Evolutionary conservation across 2,329 filamentous ascomycete species (phyloP).

Genomic region (Didymella sp.): DNA sequence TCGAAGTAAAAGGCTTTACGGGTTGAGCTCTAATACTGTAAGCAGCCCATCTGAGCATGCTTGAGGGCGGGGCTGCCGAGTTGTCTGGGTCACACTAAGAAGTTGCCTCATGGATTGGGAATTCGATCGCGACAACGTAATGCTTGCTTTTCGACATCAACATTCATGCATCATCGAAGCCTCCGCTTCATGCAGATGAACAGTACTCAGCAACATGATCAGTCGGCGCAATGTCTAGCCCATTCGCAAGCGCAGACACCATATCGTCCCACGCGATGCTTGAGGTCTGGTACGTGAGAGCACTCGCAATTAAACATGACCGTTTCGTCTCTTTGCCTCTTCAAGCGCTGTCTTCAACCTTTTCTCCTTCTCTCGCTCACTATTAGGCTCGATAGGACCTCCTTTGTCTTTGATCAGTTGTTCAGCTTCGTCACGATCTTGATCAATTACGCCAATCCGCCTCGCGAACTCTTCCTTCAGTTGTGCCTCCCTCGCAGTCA

Average conservation of each 20-base stretch:
- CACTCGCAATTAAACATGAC: too few relatives aligned
- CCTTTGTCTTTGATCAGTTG: constrained; percentile 30
- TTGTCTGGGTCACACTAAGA: neutral
- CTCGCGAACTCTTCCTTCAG: constrained; percentile 46
- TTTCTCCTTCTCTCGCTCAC: constrained; percentile 54
- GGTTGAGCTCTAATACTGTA: neutral
- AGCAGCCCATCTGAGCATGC: neutral
- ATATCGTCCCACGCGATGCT: constrained; percentile 17
- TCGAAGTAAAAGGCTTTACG: neutral
- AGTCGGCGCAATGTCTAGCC: constrained; percentile 4
- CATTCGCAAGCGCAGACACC: constrained; percentile 3
- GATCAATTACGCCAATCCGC: constrained; percentile 50
- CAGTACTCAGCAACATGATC: constrained; percentile 10
- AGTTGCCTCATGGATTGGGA: neutral
- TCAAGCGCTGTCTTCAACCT: constrained; percentile 60
- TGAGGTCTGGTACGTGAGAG: constrained; percentile 25
- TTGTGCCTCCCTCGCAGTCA: constrained; percentile 43
- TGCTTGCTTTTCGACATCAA: neutral
- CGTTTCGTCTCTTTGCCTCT: constrained; percentile 63
- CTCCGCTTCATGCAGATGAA: neutral
- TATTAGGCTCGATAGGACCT: constrained; percentile 23
- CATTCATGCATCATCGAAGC: neutral
- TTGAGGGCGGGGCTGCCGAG: neutral
- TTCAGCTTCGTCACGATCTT: constrained; percentile 42
- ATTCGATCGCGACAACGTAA: neutral